phyloP scores from a whole-genome alignment of 495 filamentous ascomycete genomes.

The Corynascus novoguineensis region DNA sequence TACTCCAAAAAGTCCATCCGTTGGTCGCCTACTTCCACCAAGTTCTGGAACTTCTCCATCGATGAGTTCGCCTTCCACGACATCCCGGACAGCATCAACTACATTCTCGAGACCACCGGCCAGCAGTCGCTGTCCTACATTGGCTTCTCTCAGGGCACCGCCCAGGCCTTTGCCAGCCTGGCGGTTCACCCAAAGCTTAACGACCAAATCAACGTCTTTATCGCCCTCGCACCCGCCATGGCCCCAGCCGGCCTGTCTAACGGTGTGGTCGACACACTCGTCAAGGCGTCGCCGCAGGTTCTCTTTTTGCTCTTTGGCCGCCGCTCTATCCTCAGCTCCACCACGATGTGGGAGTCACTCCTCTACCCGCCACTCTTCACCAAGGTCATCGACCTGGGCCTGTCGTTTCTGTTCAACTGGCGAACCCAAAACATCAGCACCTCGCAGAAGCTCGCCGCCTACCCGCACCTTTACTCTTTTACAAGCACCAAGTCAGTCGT shows the following conservation, averaged over 20 bases:
- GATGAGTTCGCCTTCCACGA: slow-evolving; percentile 98
- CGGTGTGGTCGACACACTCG: slow-evolving; percentile 80
- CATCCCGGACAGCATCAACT: slow-evolving; percentile 88
- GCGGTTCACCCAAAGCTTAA: slow-evolving; percentile 90
- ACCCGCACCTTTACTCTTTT: slow-evolving; percentile 92
- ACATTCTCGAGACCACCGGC: slow-evolving; percentile 77
- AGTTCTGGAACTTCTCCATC: slow-evolving; percentile 97
- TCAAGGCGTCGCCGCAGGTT: slow-evolving; percentile 90
- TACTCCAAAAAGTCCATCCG: slow-evolving; percentile 90
- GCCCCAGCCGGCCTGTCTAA: slow-evolving; percentile 85
- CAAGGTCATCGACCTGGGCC: slow-evolving; percentile 75
- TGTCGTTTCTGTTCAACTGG: slow-evolving; percentile 87
- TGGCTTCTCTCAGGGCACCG: slow-evolving; percentile 94
- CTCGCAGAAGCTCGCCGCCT: slow-evolving; percentile 92
- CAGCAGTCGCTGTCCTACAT: slow-evolving; percentile 90
- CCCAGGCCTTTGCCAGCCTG: slow-evolving; percentile 93
- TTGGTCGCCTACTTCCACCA: slow-evolving; percentile 62
- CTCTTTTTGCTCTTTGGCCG: slow-evolving; percentile 94
- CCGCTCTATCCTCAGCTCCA: slow-evolving; percentile 82
- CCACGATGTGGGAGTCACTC: slow-evolving; percentile 95
- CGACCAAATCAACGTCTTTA: slow-evolving; percentile 90
- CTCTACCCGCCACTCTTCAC: slow-evolving; percentile 93
- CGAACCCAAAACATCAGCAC: slow-evolving; percentile 74
- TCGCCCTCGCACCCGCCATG: slow-evolving; percentile 97
- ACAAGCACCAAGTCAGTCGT: slow-evolving; percentile 94